phyloP scores from a whole-genome alignment of 2,329 filamentous ascomycete species.

The Penicillium sp. region DNA sequence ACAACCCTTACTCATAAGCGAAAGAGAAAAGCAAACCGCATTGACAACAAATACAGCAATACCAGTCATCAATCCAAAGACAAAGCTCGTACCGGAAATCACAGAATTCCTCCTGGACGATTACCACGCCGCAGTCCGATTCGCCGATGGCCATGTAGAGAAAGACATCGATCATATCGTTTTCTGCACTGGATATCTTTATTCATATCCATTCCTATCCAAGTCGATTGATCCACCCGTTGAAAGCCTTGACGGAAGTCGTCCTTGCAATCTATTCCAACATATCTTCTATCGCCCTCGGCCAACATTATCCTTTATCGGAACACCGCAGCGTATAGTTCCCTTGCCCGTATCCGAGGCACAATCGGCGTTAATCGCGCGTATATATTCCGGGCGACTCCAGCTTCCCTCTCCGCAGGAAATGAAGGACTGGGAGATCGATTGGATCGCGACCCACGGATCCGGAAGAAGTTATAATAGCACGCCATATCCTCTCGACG shows the following conservation, averaged over 20 bases:
- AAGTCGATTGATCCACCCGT: slow-evolving; percentile 48
- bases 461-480: slow-evolving; percentile 53
- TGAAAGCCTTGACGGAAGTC: slow-evolving; percentile 61
- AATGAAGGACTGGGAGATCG: slow-evolving; percentile 67
- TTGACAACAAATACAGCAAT: background rate
- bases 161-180: slow-evolving; percentile 68
- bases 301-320: slow-evolving; percentile 74
- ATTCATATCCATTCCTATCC: slow-evolving; percentile 69
- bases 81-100: slow-evolving; percentile 52
- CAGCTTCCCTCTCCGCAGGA: slow-evolving; percentile 57
- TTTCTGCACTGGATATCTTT: slow-evolving; percentile 89
- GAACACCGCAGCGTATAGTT: slow-evolving; percentile 72
- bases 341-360: slow-evolving; percentile 78
- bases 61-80: background rate
- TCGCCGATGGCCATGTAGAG: slow-evolving; percentile 76
- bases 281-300: slow-evolving; percentile 73
- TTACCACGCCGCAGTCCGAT: slow-evolving; percentile 93
- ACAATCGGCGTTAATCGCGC: slow-evolving; percentile 71
- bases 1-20: slow-evolving; percentile 60
- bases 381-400: slow-evolving; percentile 70
- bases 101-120: slow-evolving; percentile 98
- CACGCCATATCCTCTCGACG: slow-evolving; percentile 47
- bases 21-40: background rate
- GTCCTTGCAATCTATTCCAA: slow-evolving; percentile 69
- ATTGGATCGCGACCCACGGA: slow-evolving; percentile 40